phyloP scores from a whole-genome alignment of 2,329 filamentous ascomycete genomes.

The Boeremia exigua region DNA sequence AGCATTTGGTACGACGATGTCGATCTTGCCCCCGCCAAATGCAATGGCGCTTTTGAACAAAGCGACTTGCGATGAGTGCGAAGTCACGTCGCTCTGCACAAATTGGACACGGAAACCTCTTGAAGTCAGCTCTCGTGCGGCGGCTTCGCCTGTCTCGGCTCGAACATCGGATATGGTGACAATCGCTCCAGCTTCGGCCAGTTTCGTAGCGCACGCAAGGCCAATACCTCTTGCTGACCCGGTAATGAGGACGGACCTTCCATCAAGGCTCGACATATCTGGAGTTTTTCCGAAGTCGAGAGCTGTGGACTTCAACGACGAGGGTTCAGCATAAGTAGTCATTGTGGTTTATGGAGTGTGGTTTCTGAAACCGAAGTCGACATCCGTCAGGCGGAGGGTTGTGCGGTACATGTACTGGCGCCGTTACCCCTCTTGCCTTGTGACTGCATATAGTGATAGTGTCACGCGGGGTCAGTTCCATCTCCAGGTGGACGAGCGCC shows the following conservation, averaged over 20 bases:
- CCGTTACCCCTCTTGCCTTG: not conserved
- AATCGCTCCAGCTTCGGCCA: slow-evolving; percentile 30
- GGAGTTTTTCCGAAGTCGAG: slow-evolving; percentile 19
- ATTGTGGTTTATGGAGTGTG: not conserved
- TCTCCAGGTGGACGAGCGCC: not conserved
- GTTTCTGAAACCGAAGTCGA: not conserved
- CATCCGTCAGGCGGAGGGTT: not conserved
- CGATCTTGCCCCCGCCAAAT: slow-evolving; percentile 34
- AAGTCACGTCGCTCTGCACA: slow-evolving; percentile 39
- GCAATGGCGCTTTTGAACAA: slow-evolving; percentile 41
- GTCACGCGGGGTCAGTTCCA: not conserved
- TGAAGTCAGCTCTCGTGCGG: slow-evolving; percentile 17
- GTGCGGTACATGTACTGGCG: not conserved
- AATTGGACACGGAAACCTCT: slow-evolving; percentile 35
- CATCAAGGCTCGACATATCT: slow-evolving; percentile 23
- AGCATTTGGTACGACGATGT: slow-evolving; percentile 41
- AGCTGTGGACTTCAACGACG: slow-evolving; percentile 6
- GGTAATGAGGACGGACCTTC: slow-evolving; percentile 33
- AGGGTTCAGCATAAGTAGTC: not conserved
- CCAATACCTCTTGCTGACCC: slow-evolving; percentile 38
- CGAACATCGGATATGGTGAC: slow-evolving; percentile 36
- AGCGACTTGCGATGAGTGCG: slow-evolving; percentile 33
- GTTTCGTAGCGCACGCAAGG: slow-evolving; percentile 24
- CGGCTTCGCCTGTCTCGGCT: slow-evolving; percentile 17
- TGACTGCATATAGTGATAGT: not conserved